These are phyloP conservation scores for Metschnikowia reukaufii DNA, from an alignment of 805 yeast species.

Conservation along the genomic window DNA sequence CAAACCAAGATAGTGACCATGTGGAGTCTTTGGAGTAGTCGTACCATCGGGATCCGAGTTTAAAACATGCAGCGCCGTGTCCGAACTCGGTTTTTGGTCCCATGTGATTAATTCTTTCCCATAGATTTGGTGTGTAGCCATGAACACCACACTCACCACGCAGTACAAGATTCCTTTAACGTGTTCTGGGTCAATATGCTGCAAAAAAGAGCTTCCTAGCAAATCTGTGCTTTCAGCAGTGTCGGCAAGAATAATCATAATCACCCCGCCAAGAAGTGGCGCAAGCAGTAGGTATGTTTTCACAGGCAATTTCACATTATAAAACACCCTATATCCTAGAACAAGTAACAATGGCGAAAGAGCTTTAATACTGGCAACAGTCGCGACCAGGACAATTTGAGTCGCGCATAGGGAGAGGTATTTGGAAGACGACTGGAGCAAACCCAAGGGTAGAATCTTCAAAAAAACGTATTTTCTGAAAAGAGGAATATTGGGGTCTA, in stretches of 20 bases:
- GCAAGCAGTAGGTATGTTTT: constrained; percentile 51
- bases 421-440: constrained; percentile 66
- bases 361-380: constrained; percentile 70
- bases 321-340: constrained; percentile 51
- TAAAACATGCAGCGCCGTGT: constrained; percentile 30
- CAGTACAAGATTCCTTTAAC: constrained; percentile 70
- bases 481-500: constrained; percentile 23
- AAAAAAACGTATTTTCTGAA: constrained; percentile 36
- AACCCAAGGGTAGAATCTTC: constrained; percentile 59
- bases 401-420: constrained; percentile 64
- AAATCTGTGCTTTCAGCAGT: constrained; percentile 12
- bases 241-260: constrained; percentile 45
- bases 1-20: background rate
- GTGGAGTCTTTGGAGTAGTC: background rate
- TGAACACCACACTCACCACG: constrained; percentile 63
- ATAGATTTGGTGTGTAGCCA: constrained; percentile 84
- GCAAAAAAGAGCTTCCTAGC: background rate
- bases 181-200: constrained; percentile 28
- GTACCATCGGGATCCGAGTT: constrained; percentile 20
- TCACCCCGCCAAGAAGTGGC: constrained; percentile 55
- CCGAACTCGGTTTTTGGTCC: constrained; percentile 35
- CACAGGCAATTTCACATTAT: constrained; percentile 49
- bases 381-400: constrained; percentile 62
- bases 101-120: constrained; percentile 74
- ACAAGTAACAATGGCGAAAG: constrained; percentile 64